Evolutionary conservation across 2,329 filamentous ascomycete species (phyloP), one percentile per base, ranked within the genome.

Genomic region (Alternaria solani): DNA sequence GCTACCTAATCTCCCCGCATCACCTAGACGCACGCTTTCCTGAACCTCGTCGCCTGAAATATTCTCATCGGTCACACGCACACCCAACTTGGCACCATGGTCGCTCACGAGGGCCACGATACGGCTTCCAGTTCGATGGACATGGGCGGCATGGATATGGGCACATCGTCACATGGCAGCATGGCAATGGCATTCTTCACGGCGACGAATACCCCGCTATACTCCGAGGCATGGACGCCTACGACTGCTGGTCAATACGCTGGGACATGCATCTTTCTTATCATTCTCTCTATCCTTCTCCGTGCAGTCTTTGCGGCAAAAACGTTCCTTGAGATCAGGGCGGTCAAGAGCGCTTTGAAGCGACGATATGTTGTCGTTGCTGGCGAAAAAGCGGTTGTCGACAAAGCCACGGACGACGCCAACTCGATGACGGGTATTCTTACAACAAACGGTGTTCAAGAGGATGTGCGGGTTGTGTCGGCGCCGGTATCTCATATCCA

Each of bases 221-320:
- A 85, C 81, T 89, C 91, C 16, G 76, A 80, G 23, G 77, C 83
- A 53, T 98, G 94, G 93, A 90, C 91, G 2, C 94, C 94, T 5
- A 80, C 75, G 28, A 89, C 81, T 36, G 81, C 85, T 6, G 92
- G 90, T 69, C 81, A 85, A 61, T 98, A 97, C 79, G 93, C 92
- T 2, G 94, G 88, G 57, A 96, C 93, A 28, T 96, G 94, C 82
- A 91, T 97, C 77, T 97, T 97, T 81, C 86, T 97, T 60, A 89
- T 97, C 75, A 69, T 91, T 44, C 88, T 98, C 52, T 89, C 89
- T 61, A 83, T 89, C 62, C 72, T 90, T 57, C 88, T 90, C 73
- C 91, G 94, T 53, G 80, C 83, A 20, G 83, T 97, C 16, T 81
- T 94, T 51, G 93, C 93, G 3, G 82, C 87, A 70, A 93, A 92